A percentile compares a stretch with the other conserved stretches of the same genome.
Evolutionary conservation across 208 protist species (phyloP).

Genomic region (Trypanosoma melophagium): DNA sequence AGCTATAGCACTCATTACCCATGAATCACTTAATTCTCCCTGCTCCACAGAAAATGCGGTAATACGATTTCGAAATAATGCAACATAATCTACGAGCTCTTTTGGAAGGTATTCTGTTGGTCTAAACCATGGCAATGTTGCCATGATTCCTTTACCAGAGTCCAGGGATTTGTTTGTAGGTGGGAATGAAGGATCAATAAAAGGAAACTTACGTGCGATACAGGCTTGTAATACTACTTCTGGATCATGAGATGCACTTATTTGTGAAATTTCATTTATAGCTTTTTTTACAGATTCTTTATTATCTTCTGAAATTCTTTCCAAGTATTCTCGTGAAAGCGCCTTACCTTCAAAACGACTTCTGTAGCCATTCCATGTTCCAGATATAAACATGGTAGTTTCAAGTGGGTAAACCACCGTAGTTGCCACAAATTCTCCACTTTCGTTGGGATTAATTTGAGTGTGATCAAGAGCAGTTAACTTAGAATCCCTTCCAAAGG

Average conservation of each 20-base stretch:
- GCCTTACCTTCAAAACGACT: constrained; percentile 37
- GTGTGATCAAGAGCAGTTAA: constrained; percentile 27
- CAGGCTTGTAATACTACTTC: constrained; percentile 35
- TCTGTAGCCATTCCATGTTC: constrained; percentile 30
- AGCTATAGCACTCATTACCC: constrained; percentile 63
- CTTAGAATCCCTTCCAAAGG: constrained; percentile 36
- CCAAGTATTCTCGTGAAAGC: constrained; percentile 46
- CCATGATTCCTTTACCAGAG: constrained; percentile 29
- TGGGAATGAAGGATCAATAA: constrained; percentile 50
- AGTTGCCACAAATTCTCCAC: constrained; percentile 31
- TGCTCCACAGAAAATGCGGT: constrained; percentile 39
- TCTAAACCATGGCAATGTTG: constrained; percentile 39
- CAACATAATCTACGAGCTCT: constrained; percentile 20
- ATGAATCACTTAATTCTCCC: constrained; percentile 67
- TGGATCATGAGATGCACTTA: constrained; percentile 16
- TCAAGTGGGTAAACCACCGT: constrained; percentile 61
- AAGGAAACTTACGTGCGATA: constrained; percentile 24
- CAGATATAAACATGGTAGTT: constrained; percentile 53
- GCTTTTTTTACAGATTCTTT: constrained; percentile 26
- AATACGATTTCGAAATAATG: constrained; percentile 42
- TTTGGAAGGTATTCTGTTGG: constrained; percentile 44
- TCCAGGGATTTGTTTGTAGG: constrained; percentile 42
- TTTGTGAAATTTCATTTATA: constrained; percentile 26
- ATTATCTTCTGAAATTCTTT: constrained; percentile 29
- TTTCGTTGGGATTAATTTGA: constrained; percentile 24